These are phyloP conservation scores for Pterulicium gracile DNA, from an alignment of 1,284 basidiomycete species.

Conservation along the genomic window DNA sequence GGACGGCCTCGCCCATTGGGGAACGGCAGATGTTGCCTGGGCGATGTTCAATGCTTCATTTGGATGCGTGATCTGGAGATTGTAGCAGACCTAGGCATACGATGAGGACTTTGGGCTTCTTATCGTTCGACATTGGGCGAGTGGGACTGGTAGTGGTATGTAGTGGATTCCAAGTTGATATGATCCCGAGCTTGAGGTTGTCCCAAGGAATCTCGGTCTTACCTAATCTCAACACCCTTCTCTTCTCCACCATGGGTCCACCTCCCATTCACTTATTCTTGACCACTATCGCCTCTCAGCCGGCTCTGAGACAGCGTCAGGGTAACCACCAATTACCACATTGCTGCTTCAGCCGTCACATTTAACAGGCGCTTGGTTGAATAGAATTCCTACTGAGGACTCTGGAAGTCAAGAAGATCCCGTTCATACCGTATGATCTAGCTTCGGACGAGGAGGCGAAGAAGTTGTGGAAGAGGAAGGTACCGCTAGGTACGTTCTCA, in stretches of 20 bases:
- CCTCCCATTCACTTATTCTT: slow-evolving; percentile 73
- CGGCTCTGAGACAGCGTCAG: slow-evolving; percentile 64
- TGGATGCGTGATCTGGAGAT: no score
- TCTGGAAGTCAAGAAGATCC: slow-evolving; percentile 73
- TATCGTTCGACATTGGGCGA: slow-evolving; percentile 21
- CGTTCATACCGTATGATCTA: slow-evolving; percentile 69
- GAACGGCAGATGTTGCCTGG: slow-evolving; percentile 72
- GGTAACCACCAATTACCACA: slow-evolving; percentile 33
- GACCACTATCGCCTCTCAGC: slow-evolving; percentile 77
- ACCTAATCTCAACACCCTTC: no score
- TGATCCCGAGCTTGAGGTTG: no score
- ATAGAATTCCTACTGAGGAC: slow-evolving; percentile 65
- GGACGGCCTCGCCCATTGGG: slow-evolving; percentile 73
- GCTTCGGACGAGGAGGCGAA: slow-evolving; percentile 76
- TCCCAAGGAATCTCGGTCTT: no score
- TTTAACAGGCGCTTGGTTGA: no score
- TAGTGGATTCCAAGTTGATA: no score
- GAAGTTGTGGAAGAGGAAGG: slow-evolving; percentile 68
- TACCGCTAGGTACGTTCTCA: slow-evolving; percentile 42
- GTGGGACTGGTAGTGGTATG: no score
- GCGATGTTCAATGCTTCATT: no score
- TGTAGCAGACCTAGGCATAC: slow-evolving; percentile 48
- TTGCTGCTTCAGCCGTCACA: no score
- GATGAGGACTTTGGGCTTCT: slow-evolving; percentile 39
- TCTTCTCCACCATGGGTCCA: slow-evolving; percentile 41